These are phyloP conservation scores for Toxoplasma gondii DNA, from an alignment of 169 alveolate genomes.

Conservation along the genomic window DNA sequence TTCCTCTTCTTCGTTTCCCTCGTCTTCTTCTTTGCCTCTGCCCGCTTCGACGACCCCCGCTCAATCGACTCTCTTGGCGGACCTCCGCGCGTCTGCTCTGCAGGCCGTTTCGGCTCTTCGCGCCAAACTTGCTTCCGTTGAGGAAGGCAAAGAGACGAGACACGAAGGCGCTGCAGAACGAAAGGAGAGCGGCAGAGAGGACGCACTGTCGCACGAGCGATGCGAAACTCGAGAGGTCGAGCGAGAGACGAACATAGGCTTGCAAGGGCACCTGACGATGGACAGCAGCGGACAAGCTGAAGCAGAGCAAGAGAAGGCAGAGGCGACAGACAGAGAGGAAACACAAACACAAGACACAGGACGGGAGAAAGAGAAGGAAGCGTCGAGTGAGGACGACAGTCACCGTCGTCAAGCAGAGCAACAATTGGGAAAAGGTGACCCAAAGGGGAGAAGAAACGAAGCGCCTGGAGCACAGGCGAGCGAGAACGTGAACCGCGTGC, in stretches of 20 bases:
- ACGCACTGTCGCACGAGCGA: neutral
- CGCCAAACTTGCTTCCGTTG: neutral
- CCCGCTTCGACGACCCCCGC: too few relatives aligned
- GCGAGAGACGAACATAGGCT: neutral
- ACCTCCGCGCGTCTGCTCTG: neutral
- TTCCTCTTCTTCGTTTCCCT: too few relatives aligned
- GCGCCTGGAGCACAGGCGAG: neutral
- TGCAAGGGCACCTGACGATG: neutral
- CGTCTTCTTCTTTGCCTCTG: too few relatives aligned
- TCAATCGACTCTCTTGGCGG: neutral
- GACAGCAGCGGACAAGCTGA: neutral
- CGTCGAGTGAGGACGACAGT: neutral
- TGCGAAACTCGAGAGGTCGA: neutral
- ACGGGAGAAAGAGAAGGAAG: neutral
- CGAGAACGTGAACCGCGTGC: neutral
- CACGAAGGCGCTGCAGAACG: neutral
- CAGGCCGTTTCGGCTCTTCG: neutral
- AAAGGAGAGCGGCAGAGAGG: neutral
- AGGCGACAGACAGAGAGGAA: neutral
- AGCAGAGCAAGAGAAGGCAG: neutral
- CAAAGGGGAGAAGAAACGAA: neutral
- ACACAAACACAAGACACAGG: neutral
- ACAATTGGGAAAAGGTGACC: neutral
- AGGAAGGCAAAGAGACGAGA: neutral
- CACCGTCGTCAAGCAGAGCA: neutral